Base-by-base conservation (phyloP, 2,329 filamentous ascomycete species). In the Claviceps capensis region DNA sequence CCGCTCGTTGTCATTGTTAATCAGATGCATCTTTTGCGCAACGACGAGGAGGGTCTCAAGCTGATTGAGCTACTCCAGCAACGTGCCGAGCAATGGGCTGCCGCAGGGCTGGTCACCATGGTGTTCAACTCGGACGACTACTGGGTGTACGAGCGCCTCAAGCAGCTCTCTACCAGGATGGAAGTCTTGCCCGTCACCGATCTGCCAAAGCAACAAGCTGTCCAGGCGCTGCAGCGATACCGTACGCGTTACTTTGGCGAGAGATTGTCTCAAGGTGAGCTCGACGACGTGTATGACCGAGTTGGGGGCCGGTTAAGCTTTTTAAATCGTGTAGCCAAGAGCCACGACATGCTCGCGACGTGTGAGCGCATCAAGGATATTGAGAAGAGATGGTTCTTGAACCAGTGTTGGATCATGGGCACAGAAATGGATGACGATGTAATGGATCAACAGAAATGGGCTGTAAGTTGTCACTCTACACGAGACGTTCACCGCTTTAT, bases 81-180 rank as follows among this genome's bases (percentile, higher is more conserved):
- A 65, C 82, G 90, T 36, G 91, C 93, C 1, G 93, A 98, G 68
- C 86, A 93, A 66, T 98, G 93, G 93, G 91, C 93, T 1, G 93
- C 91, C 1, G 82, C 86, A 19, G 91, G 88, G 57, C 77, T 98
- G 8, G 87, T 94, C 34, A 97, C 93, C 1, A 79, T 88, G 74
- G 83, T 98, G 37, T 89, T 98, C 71, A 97, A 96, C 69, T 90
- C 83, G 51, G 93, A 98, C 67, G 93, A 97, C 65, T 98, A 95
- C 69, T 98, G 93, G 93, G 86, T 98, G 0, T 97, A 96, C 62
- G 93, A 98, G 67, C 80, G 90, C 14, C 72, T 98, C 50, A 96
- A 96, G 73, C 84, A 88, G 65, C 84, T 95, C 54, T 88, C 89
- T 3, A 95, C 90, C 2, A 82, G 93, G 46, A 95, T 98, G 88